Base-by-base conservation (phyloP, 495 filamentous ascomycete genomes). In the Acidiella bohemica region DNA sequence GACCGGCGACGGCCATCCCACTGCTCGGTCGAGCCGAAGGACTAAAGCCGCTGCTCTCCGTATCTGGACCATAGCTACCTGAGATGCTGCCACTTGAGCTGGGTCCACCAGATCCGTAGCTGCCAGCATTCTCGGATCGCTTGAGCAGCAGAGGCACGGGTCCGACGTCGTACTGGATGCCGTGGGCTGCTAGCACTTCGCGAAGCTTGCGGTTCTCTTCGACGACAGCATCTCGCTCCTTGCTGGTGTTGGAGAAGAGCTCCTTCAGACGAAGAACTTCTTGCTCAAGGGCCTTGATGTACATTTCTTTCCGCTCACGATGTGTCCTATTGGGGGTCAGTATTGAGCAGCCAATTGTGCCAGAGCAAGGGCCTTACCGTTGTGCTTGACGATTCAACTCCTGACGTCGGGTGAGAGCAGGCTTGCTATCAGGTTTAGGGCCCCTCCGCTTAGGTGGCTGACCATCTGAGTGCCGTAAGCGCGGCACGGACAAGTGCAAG, bases 301-400 rank as follows among this genome's bases (percentile, higher is more conserved):
- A 95, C 51, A 81, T 73, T 61, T 95, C 90, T 58, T 96, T 96
- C 42, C 90, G 79, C 60, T 97, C 90, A 32, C 90, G 86, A 63
- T 96, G 88, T 18, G 90, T 94, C 55, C 88, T 80, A 33, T 30
- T 0, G 21, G 40, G 40, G 36, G 16, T 50, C 31, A 47, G 34
- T 26, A 36, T n/a, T n/a, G 33, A 33, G 16, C 19, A 4, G 5
- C 23, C 41, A 12, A 9, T 21, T 13, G 12, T 24, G 2, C 4
- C 8, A 18, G 16, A 5, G 31, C 7, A 10, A 13, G 9, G 20
- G 23, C 42, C 55, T 51, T 75, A 90, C 87, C 88, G 78, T 60
- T 97, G 90, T 20, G 90, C 90, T 64, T 95, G 87, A 39, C 90
- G 73, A 56, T 97, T 97, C 33, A 95, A 62, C 55, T 97, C 90